Percentiles rank a stretch among this genome's conserved stretches.
Evolutionary conservation across 495 filamentous ascomycete genomes (phyloP).

Genomic region (Aspergillus cristatus): DNA sequence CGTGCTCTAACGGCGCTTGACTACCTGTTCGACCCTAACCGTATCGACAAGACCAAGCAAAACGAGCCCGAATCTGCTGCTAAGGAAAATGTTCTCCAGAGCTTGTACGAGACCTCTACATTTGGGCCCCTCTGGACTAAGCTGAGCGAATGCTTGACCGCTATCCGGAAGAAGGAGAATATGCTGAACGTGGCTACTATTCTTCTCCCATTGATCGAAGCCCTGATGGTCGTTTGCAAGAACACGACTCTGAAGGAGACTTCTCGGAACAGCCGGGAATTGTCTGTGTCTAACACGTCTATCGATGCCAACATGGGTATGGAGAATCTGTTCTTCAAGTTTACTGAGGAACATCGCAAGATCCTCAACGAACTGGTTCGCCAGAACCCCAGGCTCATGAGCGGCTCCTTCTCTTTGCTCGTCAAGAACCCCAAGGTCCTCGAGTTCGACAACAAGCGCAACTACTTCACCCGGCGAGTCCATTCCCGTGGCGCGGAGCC

Average conservation of each 20-base stretch:
- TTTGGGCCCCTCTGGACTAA: constrained; percentile 89
- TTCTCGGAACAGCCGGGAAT: constrained; percentile 53
- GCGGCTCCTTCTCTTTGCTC: constrained; percentile 86
- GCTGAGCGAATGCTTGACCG: constrained; percentile 81
- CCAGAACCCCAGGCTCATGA: constrained; percentile 96
- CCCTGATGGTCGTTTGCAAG: constrained; percentile 98
- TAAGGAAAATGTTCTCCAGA: constrained; percentile 70
- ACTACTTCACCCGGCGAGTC: constrained; percentile 92
- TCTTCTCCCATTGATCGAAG: constrained; percentile 85
- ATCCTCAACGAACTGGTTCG: constrained; percentile 97
- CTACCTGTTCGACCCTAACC: constrained; percentile 79
- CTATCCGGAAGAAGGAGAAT: constrained; percentile 84
- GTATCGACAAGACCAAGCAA: constrained; percentile 45
- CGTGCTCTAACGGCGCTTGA: constrained; percentile 92
- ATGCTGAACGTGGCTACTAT: constrained; percentile 96
- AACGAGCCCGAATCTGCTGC: constrained; percentile 45
- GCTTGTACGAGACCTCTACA: constrained; percentile 80
- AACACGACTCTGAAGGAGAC: constrained; percentile 77
- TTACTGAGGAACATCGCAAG: constrained; percentile 96
- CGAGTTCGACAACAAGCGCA: constrained; percentile 99
- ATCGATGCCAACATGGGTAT: constrained; percentile 61
- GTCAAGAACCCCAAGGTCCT: constrained; percentile 98
- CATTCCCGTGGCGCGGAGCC: constrained; percentile 64
- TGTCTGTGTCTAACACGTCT: constrained; percentile 66
- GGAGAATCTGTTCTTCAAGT: constrained; percentile 92